Evolutionary conservation across 2,329 filamentous ascomycete species (phyloP).

Genomic region (Diaporthe citrichinensis): DNA sequence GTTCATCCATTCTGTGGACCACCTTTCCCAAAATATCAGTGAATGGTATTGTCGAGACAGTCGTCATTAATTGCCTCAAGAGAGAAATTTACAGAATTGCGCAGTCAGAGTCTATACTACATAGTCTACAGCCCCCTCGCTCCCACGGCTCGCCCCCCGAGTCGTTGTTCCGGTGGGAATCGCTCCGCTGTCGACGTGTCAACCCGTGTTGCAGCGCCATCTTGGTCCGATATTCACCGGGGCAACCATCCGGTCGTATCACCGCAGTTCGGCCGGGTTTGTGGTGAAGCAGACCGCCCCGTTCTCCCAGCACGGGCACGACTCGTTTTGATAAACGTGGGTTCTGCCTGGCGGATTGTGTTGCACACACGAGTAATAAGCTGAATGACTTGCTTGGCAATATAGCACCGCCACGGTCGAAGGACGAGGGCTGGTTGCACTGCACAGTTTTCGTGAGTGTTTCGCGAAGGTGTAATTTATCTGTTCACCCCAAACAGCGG

Average conservation of each 20-base stretch:
- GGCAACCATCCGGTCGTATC: slow-evolving; percentile 3
- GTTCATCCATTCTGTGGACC: neutral
- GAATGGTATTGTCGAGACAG: neutral
- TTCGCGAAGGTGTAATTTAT: neutral
- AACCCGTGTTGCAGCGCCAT: neutral
- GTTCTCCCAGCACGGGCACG: slow-evolving; percentile 7
- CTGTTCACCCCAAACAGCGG: neutral
- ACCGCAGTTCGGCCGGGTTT: neutral
- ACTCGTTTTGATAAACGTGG: neutral
- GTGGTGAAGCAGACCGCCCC: neutral
- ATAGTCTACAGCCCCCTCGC: neutral
- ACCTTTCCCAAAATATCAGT: neutral
- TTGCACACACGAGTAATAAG: slow-evolving; percentile 16
- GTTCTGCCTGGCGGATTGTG: neutral
- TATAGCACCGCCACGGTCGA: neutral
- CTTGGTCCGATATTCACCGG: slow-evolving; percentile 5
- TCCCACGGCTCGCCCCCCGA: neutral
- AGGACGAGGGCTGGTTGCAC: neutral
- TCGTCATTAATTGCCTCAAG: neutral
- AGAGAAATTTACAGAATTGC: neutral
- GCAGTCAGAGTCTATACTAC: no score
- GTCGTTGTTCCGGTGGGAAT: neutral
- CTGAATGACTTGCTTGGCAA: slow-evolving; percentile 3
- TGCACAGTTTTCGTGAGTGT: neutral
- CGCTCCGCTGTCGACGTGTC: slow-evolving; percentile 14